Percentiles rank a stretch among this genome's conserved stretches.
Evolutionary conservation across 345 rosid genomes (phyloP).

Genomic region (Kandelia obovata): DNA sequence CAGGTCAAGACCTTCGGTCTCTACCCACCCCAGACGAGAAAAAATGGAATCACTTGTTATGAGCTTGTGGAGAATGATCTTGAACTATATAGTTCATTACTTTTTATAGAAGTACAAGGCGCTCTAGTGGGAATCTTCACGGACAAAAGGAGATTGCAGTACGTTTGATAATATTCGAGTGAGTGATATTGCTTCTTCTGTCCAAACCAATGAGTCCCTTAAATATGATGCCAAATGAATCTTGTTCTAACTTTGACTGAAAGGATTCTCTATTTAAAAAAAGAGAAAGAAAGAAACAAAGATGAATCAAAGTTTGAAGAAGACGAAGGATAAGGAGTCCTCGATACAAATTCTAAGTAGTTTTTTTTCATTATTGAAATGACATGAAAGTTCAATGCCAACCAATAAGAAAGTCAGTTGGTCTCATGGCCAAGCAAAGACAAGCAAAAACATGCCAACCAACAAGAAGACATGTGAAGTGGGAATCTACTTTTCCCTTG

Average conservation of each 20-base stretch:
- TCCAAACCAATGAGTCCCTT: background rate
- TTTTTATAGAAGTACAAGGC: background rate
- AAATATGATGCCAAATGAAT: background rate
- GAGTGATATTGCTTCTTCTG: background rate
- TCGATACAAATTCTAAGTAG: too few species aligned
- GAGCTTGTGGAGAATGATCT: background rate
- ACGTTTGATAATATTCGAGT: background rate
- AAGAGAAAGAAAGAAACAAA: background rate
- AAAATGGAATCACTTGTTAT: background rate
- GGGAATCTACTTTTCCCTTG: constrained; percentile 36
- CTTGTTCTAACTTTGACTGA: background rate
- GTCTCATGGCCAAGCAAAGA: constrained; percentile 15
- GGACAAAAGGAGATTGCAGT: background rate
- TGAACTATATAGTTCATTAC: background rate
- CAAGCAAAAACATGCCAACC: constrained; percentile 26
- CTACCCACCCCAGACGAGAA: background rate
- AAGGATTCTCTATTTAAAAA: background rate
- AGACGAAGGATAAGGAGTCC: too few species aligned
- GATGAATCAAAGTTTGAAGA: background rate
- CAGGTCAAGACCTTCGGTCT: background rate
- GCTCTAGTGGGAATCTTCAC: background rate
- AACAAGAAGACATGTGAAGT: constrained; percentile 39
- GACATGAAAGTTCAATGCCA: background rate
- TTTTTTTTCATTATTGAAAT: too few species aligned
- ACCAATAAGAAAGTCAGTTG: background rate